phyloP scores from a whole-genome alignment of 805 yeast genomes.

The Metschnikowia santaceciliae region DNA sequence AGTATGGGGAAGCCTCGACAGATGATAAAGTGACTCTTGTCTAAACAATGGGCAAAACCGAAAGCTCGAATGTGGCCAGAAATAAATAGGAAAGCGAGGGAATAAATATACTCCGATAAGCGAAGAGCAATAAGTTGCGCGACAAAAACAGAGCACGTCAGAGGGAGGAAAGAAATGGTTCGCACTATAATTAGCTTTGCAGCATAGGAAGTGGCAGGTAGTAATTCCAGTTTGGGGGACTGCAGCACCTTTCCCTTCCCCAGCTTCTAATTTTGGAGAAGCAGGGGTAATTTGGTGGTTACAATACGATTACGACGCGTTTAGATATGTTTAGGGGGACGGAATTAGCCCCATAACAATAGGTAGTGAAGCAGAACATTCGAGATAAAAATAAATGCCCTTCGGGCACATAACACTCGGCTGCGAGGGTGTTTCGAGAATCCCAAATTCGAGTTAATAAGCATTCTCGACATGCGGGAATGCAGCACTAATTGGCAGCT shows the following conservation, averaged over 20 bases:
- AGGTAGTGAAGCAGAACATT: background rate
- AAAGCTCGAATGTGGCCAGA: background rate
- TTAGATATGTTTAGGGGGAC: background rate
- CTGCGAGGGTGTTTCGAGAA: background rate
- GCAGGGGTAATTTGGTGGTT: background rate
- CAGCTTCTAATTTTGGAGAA: background rate
- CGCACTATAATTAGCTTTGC: slow-evolving; percentile 1
- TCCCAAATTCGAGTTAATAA: background rate
- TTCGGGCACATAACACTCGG: background rate
- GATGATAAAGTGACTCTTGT: background rate
- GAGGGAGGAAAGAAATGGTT: background rate
- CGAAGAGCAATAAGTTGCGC: slow-evolving; percentile 4
- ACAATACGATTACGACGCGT: background rate
- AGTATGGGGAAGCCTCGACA: background rate
- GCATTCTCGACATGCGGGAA: background rate
- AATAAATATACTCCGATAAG: slow-evolving; percentile 1
- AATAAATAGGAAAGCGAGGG: background rate
- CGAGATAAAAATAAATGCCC: background rate
- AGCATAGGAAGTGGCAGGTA: background rate
- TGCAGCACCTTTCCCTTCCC: background rate
- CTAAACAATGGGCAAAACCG: background rate
- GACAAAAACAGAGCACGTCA: background rate
- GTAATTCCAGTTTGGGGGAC: background rate
- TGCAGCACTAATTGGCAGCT: background rate
- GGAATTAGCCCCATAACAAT: background rate